phyloP scores from a whole-genome alignment of 2,329 filamentous ascomycete species.

The Hymenoscyphus salicellus region DNA sequence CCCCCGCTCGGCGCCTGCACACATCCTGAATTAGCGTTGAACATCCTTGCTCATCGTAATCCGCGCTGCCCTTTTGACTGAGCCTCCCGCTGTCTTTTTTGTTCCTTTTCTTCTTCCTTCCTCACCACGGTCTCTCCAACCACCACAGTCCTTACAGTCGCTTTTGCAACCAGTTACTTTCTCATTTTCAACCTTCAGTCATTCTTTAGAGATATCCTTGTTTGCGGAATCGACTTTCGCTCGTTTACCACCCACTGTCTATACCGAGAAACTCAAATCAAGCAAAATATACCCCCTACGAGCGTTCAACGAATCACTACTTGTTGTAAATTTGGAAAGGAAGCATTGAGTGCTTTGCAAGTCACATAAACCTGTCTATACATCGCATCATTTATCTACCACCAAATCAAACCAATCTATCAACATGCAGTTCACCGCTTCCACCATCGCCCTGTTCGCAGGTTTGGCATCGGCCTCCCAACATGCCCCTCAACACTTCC shows the following conservation, averaged over 20 bases:
- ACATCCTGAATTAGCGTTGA: slow-evolving; percentile 21
- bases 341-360: slow-evolving; percentile 32
- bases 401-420: slow-evolving; percentile 10
- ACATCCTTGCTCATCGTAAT: slow-evolving; percentile 21
- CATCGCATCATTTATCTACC: slow-evolving; percentile 11
- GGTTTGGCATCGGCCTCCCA: slow-evolving; percentile 31
- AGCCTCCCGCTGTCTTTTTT: slow-evolving; percentile 13
- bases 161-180: slow-evolving; percentile 30
- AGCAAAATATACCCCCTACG: slow-evolving; percentile 11
- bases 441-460: slow-evolving; percentile 36
- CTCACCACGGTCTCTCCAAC: slow-evolving; percentile 31
- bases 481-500: slow-evolving; percentile 30
- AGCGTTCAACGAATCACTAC: slow-evolving; percentile 10
- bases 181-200: slow-evolving; percentile 32
- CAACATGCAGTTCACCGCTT: slow-evolving; percentile 34
- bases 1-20: slow-evolving; percentile 15
- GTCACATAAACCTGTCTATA: slow-evolving; percentile 10
- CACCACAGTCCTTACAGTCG: slow-evolving; percentile 35
- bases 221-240: slow-evolving; percentile 37
- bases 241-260: slow-evolving; percentile 25
- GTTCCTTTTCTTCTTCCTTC: slow-evolving; percentile 20
- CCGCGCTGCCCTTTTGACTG: slow-evolving; percentile 15
- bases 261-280: slow-evolving; percentile 19
- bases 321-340: slow-evolving; percentile 11
- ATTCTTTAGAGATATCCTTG: slow-evolving; percentile 33